A percentile compares a stretch with the other conserved stretches of the same genome.
phyloP scores from a whole-genome alignment of 371 early-diverging fungal species.

The Mortierella sp. region DNA sequence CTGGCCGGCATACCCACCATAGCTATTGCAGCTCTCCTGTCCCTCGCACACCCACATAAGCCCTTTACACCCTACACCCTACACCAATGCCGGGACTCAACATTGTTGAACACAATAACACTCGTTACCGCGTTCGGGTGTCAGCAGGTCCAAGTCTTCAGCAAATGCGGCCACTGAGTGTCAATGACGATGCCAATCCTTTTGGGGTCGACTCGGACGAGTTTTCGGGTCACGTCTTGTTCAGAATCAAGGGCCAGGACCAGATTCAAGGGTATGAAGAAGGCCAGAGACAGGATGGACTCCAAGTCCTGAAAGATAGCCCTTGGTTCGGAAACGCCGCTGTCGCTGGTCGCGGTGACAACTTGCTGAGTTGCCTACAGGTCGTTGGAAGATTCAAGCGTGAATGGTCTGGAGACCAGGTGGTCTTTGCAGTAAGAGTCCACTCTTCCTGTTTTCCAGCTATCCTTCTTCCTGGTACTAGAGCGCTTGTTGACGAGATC shows the following conservation, averaged over 20 bases:
- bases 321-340: constrained; percentile 52
- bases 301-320: constrained; percentile 23
- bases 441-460: no score
- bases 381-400: constrained; percentile 74
- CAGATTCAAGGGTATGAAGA: constrained; percentile 60
- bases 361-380: constrained; percentile 71
- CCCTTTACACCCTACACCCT: no score
- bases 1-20: no score
- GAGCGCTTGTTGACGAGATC: no score
- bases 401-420: constrained; percentile 71
- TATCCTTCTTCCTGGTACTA: no score
- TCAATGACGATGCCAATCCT: constrained; percentile 78
- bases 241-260: constrained; percentile 65
- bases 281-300: constrained; percentile 56
- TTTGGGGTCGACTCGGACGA: constrained; percentile 68
- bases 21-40: no score
- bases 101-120: constrained; percentile 18
- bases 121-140: constrained; percentile 25
- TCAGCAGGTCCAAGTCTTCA: constrained; percentile 27
- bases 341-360: constrained; percentile 13
- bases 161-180: constrained; percentile 46
- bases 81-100: constrained; percentile 7
- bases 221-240: constrained; percentile 73
- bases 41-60: no score
- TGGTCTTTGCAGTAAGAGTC: constrained; percentile 68